Evolutionary conservation across 2,329 filamentous ascomycete species (phyloP).

Genomic region (Herpomyces periplanetae): DNA sequence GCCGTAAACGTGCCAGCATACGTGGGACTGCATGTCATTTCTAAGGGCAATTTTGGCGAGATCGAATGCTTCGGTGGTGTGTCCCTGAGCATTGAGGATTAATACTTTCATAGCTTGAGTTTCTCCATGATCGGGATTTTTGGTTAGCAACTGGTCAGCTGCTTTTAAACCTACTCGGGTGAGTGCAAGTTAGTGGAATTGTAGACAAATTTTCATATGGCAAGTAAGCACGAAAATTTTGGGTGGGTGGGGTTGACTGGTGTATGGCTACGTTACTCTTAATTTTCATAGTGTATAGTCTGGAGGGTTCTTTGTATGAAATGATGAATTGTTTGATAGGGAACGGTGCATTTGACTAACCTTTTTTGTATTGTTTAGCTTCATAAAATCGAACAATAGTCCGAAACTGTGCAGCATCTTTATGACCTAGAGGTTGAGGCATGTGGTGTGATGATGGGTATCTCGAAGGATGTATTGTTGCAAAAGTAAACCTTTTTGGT

Average conservation of each 20-base stretch:
- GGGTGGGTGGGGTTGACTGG: too few species aligned
- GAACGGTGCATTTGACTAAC: slow-evolving; percentile 7
- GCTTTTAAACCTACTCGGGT: slow-evolving; percentile 32
- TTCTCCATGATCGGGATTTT: slow-evolving; percentile 80
- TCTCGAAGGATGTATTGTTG: too few species aligned
- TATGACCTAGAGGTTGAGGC: slow-evolving; percentile 35
- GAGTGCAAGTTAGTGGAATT: too few species aligned
- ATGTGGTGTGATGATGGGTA: too few species aligned
- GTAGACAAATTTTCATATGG: too few species aligned
- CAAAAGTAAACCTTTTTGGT: too few species aligned
- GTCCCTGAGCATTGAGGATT: slow-evolving; percentile 67
- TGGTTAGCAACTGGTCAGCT: slow-evolving; percentile 79
- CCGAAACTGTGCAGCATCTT: slow-evolving; percentile 74
- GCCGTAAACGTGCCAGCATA: slow-evolving; percentile 97
- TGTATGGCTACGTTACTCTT: slow-evolving; percentile 3
- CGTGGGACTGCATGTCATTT: slow-evolving; percentile 93
- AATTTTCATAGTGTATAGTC: slow-evolving; percentile 4
- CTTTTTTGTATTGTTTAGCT: slow-evolving; percentile 87
- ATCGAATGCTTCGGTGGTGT: slow-evolving; percentile 68
- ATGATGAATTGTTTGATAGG: slow-evolving; percentile 1
- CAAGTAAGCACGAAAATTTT: too few species aligned
- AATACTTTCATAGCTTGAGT: slow-evolving; percentile 96
- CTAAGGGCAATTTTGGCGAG: slow-evolving; percentile 68
- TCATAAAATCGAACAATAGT: slow-evolving; percentile 87
- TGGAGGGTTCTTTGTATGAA: slow-evolving; percentile 1